These are phyloP conservation scores for Macrophomina phaseolina DNA, from an alignment of 2,329 filamentous ascomycete species.

Conservation along the genomic window DNA sequence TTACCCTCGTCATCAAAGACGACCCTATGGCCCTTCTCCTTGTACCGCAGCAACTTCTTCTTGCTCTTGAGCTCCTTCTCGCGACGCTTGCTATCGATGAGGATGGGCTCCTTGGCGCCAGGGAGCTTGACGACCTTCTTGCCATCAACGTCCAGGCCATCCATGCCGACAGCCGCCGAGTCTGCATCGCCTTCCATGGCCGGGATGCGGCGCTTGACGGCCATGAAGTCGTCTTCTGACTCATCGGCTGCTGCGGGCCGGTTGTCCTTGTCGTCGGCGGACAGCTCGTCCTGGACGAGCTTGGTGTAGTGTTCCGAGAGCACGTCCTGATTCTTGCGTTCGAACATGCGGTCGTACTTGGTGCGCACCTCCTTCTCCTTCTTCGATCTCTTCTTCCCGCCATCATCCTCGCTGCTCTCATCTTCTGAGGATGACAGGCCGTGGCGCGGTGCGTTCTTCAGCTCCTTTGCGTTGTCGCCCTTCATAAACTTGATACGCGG, in stretches of 20 bases:
- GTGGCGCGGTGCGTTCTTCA: conserved; percentile 83
- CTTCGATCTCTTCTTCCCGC: conserved; percentile 54
- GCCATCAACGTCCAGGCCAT: conserved; percentile 40
- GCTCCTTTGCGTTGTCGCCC: conserved; percentile 82
- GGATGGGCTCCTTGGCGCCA: conserved; percentile 70
- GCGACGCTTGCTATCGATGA: conserved; percentile 92
- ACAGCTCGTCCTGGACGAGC: conserved; percentile 69
- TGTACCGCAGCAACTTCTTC: conserved; percentile 91
- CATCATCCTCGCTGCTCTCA: conserved; percentile 55
- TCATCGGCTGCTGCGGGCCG: conserved; percentile 49
- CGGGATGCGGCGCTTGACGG: conserved; percentile 85
- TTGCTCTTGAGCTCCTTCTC: conserved; percentile 96
- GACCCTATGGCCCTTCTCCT: conserved; percentile 82
- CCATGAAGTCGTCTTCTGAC: conserved; percentile 81
- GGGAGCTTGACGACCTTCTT: conserved; percentile 69
- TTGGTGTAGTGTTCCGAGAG: conserved; percentile 93
- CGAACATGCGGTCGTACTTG: conserved; percentile 98
- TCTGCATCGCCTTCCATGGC: conserved; percentile 58
- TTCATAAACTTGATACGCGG: conserved; percentile 94
- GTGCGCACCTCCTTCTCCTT: conserved; percentile 80
- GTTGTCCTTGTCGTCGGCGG: conserved; percentile 42
- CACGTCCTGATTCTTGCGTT: conserved; percentile 93
- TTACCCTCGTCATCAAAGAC: conserved; percentile 93
- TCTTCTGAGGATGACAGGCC: conserved; percentile 64
- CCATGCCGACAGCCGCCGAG: conserved; percentile 47